phyloP scores from a whole-genome alignment of 805 yeast genomes.

The Sugiyamaella valdiviana region DNA sequence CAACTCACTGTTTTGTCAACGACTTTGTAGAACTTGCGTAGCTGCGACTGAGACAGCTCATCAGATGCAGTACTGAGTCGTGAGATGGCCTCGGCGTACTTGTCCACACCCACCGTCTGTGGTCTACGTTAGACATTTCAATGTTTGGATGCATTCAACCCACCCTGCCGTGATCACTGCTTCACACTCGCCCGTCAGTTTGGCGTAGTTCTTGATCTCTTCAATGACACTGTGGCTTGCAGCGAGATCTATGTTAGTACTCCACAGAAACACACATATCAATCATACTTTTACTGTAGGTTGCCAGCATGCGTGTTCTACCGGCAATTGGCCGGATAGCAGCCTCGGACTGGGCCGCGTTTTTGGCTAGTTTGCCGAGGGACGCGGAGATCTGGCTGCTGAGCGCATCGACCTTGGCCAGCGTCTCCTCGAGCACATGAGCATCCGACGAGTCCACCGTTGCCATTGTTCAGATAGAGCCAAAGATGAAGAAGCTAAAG shows the following conservation, averaged over 20 bases:
- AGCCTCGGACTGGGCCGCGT: slow-evolving; percentile 50
- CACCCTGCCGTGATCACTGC: slow-evolving; percentile 25
- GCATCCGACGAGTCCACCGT: slow-evolving; percentile 43
- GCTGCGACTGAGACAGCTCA: slow-evolving; percentile 23
- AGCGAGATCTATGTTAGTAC: slow-evolving; percentile 23
- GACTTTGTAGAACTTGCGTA: slow-evolving; percentile 52
- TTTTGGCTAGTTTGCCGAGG: slow-evolving; percentile 46
- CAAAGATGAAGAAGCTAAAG: too few species aligned
- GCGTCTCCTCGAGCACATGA: slow-evolving; percentile 70
- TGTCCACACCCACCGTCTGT: slow-evolving; percentile 22
- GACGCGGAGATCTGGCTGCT: slow-evolving; percentile 51
- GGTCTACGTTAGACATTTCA: too few species aligned
- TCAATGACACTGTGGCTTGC: slow-evolving; percentile 25
- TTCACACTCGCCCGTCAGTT: slow-evolving; percentile 38
- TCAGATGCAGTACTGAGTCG: slow-evolving; percentile 22
- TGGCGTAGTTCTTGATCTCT: slow-evolving; percentile 37
- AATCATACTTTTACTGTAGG: slow-evolving; percentile 52
- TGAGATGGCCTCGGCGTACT: slow-evolving; percentile 21
- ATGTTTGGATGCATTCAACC: too few species aligned
- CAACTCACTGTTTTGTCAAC: slow-evolving; percentile 38
- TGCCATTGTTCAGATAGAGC: not conserved
- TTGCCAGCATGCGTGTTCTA: slow-evolving; percentile 51
- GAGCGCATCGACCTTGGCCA: slow-evolving; percentile 51
- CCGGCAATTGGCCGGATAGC: slow-evolving; percentile 68
- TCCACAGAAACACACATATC: slow-evolving; percentile 39